These are phyloP conservation scores for Syzygium aqueum DNA, from an alignment of 345 rosid genomes.

Conservation along the genomic window DNA sequence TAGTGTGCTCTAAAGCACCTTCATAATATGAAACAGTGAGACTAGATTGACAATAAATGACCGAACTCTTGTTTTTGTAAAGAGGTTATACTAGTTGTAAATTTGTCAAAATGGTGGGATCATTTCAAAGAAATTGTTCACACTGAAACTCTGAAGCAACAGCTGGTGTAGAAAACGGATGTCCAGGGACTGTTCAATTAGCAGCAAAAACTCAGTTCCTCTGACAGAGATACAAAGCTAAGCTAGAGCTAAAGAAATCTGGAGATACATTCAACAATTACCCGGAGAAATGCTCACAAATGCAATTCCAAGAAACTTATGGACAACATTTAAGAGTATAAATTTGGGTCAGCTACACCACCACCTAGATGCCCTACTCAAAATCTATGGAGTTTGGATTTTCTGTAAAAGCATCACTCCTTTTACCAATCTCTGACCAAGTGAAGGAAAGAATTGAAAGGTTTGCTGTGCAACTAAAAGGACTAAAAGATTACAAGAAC, in stretches of 20 bases:
- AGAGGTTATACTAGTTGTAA: background rate
- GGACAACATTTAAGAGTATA: background rate
- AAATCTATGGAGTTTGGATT: background rate
- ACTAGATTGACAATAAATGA: background rate
- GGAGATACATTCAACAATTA: background rate
- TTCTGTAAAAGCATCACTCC: background rate
- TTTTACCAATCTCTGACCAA: background rate
- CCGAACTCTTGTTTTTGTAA: background rate
- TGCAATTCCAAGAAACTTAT: background rate
- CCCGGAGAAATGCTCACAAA: background rate
- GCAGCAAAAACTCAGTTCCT: background rate
- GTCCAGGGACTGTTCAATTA: background rate
- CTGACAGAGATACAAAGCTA: background rate
- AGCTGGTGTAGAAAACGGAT: background rate
- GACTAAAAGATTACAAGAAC: background rate
- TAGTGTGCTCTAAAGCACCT: background rate
- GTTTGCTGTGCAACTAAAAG: background rate
- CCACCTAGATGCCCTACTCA: background rate
- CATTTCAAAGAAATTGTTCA: background rate
- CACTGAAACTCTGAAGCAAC: background rate
- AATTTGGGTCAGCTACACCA: background rate
- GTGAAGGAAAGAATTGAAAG: background rate
- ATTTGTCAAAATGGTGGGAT: background rate
- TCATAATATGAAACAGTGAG: background rate
- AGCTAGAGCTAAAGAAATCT: background rate